Percentiles rank a stretch among this genome's conserved stretches.
Conservation (phyloP, 202 grass and related monocot species). For the Zizania palustris region DNA sequence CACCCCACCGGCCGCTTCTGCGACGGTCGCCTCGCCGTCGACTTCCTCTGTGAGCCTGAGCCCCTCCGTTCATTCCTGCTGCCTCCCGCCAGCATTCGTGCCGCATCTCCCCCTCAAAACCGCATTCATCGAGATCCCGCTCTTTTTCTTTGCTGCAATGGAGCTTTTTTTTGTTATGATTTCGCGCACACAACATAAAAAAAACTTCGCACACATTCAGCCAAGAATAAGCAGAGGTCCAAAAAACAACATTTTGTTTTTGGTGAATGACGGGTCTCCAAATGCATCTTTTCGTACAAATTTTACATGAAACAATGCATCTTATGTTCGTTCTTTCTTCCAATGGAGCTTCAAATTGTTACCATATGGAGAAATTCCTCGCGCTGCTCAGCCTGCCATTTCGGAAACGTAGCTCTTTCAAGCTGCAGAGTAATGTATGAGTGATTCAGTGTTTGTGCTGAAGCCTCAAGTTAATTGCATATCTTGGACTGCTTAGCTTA, state of each 20-base stretch:
- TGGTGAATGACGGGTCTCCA: not conserved
- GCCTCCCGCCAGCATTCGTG: not conserved
- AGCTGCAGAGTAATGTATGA: constrained; percentile 1
- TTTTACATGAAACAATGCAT: not conserved
- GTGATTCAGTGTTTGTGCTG: not conserved
- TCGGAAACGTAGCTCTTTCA: not conserved
- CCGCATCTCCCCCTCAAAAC: too few species aligned
- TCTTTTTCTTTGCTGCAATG: not conserved
- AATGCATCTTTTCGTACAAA: not conserved
- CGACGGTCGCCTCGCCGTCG: constrained; percentile 74
- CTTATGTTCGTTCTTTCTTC: not conserved
- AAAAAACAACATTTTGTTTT: not conserved
- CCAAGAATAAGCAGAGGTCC: not conserved
- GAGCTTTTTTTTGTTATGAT: not conserved
- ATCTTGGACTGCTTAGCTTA: not conserved
- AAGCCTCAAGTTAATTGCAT: not conserved
- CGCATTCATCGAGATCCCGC: not conserved
- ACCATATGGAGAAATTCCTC: not conserved
- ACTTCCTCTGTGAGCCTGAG: constrained; percentile 74
- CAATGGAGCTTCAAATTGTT: not conserved
- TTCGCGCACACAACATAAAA: not conserved
- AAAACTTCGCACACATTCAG: not conserved
- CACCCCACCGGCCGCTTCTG: constrained; percentile 61
- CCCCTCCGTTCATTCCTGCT: not conserved
- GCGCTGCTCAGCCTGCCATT: not conserved